Evolutionary conservation across 2,329 filamentous ascomycete genomes (phyloP).

Genomic region (Fusarium tanahbumbuense): DNA sequence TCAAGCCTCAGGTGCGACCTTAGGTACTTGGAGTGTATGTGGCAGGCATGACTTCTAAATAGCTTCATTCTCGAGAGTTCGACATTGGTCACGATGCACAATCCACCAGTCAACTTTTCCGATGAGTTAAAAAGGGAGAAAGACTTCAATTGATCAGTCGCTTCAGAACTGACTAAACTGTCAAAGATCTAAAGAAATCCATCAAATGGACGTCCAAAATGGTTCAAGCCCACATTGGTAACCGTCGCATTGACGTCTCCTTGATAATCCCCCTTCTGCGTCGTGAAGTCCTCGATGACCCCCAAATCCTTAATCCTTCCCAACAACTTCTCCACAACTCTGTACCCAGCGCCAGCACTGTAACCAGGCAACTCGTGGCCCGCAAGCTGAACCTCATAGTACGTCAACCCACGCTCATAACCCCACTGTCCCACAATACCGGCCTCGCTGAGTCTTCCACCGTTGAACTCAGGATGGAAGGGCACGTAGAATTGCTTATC

Average conservation of each 20-base stretch:
- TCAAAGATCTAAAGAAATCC: not conserved
- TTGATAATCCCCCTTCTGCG: slow-evolving; percentile 39
- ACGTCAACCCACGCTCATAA: slow-evolving; percentile 81
- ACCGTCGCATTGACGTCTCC: not conserved
- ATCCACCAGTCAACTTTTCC: too few species aligned
- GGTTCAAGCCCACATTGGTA: not conserved
- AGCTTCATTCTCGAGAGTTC: too few species aligned
- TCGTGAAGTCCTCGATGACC: slow-evolving; percentile 38
- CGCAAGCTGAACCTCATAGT: slow-evolving; percentile 70
- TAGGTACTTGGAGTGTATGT: too few species aligned
- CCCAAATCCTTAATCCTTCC: slow-evolving; percentile 43
- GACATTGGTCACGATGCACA: too few species aligned
- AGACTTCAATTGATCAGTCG: too few species aligned
- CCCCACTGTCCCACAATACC: slow-evolving; percentile 77
- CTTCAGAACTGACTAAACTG: too few species aligned
- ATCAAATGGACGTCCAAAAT: slow-evolving; percentile 7
- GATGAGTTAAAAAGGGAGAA: too few species aligned
- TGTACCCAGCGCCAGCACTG: slow-evolving; percentile 45
- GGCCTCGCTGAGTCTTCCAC: slow-evolving; percentile 64
- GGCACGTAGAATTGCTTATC: slow-evolving; percentile 75
- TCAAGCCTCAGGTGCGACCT: too few species aligned
- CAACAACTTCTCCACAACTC: slow-evolving; percentile 46
- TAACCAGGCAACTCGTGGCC: slow-evolving; percentile 64
- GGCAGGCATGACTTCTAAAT: too few species aligned
- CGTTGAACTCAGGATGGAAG: slow-evolving; percentile 59